A percentile compares a stretch with the other conserved stretches of the same genome.
phyloP scores from a whole-genome alignment of 1,284 basidiomycete species.

The Ustilago esculenta region DNA sequence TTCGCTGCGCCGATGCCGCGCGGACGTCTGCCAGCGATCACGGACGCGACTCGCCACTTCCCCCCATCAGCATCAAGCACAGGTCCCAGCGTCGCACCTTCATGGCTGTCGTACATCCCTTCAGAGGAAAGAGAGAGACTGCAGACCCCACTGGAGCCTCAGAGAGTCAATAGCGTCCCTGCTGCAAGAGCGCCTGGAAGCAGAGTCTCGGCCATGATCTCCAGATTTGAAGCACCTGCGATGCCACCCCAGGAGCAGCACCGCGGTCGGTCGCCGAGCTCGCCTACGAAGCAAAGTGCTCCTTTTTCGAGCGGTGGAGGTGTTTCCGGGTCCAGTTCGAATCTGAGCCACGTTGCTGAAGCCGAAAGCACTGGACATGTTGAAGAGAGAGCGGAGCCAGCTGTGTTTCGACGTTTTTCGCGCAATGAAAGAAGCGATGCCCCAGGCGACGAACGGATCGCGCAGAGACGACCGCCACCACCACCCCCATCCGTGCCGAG shows the following conservation, averaged over 20 bases:
- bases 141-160: conserved; percentile 35
- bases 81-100: conserved; percentile 23
- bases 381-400: conserved; percentile 2
- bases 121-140: conserved; percentile 32
- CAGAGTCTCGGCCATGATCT: conserved; percentile 47
- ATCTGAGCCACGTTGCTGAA: background rate
- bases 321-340: background rate
- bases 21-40: conserved; percentile 53
- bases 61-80: conserved; percentile 42
- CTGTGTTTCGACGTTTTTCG: conserved; percentile 27
- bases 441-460: background rate
- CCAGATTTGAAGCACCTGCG: conserved; percentile 26
- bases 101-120: conserved; percentile 47
- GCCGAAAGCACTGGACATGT: background rate
- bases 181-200: conserved; percentile 12
- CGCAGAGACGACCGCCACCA: conserved; percentile 26
- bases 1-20: conserved; percentile 51
- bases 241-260: conserved; percentile 2
- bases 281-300: conserved; percentile 4
- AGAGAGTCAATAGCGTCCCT: conserved; percentile 1
- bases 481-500: conserved; percentile 19
- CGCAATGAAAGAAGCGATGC: background rate
- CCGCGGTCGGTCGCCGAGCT: background rate
- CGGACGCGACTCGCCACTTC: conserved; percentile 59
- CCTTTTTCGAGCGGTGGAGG: background rate